These are phyloP conservation scores for Neurospora sublineolata DNA, from an alignment of 495 filamentous ascomycete species.

Conservation along the genomic window DNA sequence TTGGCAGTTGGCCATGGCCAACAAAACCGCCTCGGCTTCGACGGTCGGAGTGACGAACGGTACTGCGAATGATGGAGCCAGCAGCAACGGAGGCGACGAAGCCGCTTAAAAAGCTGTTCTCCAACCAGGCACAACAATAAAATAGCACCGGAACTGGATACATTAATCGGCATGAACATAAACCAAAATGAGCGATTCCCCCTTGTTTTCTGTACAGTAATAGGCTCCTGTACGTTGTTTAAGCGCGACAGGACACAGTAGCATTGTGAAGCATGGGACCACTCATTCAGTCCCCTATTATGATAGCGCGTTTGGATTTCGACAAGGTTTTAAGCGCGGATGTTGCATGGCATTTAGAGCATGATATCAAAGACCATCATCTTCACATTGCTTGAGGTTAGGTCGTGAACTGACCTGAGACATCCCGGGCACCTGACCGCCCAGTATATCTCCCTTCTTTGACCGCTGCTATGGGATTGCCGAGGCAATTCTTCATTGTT, in stretches of 20 bases:
- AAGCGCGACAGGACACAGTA: background rate
- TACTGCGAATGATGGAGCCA: conserved; percentile 5
- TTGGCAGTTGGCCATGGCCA: conserved; percentile 75
- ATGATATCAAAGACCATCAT: background rate
- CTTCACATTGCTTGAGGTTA: background rate
- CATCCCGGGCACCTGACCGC: background rate
- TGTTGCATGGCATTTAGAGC: background rate
- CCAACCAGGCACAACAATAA: background rate
- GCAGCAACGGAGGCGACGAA: conserved; percentile 12
- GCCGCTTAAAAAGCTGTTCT: background rate
- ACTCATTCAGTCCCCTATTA: background rate
- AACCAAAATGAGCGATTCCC: background rate
- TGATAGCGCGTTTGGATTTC: background rate
- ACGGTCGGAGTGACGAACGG: conserved; percentile 17
- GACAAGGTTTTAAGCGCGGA: background rate
- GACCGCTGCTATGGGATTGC: background rate
- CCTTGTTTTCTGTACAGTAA: background rate
- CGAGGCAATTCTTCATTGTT: background rate
- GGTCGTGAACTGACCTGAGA: background rate
- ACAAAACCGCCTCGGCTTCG: conserved; percentile 26
- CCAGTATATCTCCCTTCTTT: background rate
- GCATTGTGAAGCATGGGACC: background rate
- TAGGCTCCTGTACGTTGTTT: background rate
- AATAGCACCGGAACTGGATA: background rate
- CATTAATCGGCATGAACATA: background rate